phyloP scores from a whole-genome alignment of 2,329 filamentous ascomycete species.

The Parastagonospora avenae region DNA sequence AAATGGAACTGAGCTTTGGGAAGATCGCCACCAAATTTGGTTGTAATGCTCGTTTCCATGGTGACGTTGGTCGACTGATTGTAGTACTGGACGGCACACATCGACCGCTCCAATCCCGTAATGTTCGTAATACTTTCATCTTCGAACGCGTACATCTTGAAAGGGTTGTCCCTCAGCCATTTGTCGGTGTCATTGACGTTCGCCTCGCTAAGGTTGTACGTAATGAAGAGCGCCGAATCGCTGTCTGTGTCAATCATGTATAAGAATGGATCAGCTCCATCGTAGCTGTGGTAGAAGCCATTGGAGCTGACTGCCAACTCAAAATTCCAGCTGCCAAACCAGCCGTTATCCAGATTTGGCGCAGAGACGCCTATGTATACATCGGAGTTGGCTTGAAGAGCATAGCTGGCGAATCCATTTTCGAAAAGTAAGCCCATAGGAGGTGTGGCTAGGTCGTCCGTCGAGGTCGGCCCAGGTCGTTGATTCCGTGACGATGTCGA shows the following conservation, averaged over 20 bases:
- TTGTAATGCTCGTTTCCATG: slow-evolving; percentile 70
- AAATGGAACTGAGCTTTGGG: slow-evolving; percentile 91
- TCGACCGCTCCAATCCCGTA: slow-evolving; percentile 76
- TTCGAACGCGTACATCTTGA: slow-evolving; percentile 77
- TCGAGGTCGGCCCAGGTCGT: slow-evolving; percentile 66
- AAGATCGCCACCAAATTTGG: slow-evolving; percentile 60
- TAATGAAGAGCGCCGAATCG: slow-evolving; percentile 77
- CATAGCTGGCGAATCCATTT: slow-evolving; percentile 72
- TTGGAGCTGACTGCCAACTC: slow-evolving; percentile 84
- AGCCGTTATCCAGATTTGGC: slow-evolving; percentile 63
- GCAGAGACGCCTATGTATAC: slow-evolving; percentile 80
- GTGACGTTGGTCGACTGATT: slow-evolving; percentile 64
- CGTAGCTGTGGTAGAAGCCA: slow-evolving; percentile 72
- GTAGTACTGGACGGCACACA: slow-evolving; percentile 76
- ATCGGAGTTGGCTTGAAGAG: slow-evolving; percentile 65
- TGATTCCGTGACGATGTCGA: slow-evolving; percentile 69
- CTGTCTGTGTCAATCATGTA: slow-evolving; percentile 86
- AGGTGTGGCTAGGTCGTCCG: slow-evolving; percentile 52
- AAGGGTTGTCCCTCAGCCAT: slow-evolving; percentile 64
- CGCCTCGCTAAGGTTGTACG: slow-evolving; percentile 69
- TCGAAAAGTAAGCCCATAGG: slow-evolving; percentile 57
- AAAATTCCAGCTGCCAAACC: slow-evolving; percentile 74
- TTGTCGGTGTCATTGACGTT: slow-evolving; percentile 55
- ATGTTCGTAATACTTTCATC: slow-evolving; percentile 61
- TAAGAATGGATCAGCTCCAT: slow-evolving; percentile 63